phyloP scores from a whole-genome alignment of 768 basidiomycete genomes.

The Mycena leptocephala region DNA sequence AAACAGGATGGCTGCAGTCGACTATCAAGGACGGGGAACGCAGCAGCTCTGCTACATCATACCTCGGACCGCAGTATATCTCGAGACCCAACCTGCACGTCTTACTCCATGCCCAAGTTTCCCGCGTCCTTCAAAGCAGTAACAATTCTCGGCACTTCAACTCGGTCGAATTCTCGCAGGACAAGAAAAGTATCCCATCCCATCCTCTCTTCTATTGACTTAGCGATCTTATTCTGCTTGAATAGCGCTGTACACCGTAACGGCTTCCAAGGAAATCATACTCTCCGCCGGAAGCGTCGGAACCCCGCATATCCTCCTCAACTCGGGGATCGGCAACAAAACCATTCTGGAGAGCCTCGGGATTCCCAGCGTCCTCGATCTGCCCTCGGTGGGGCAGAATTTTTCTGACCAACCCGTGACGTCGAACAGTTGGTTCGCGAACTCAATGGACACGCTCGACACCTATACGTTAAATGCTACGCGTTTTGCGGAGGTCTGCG shows the following conservation, averaged over 20 bases:
- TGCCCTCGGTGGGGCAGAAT: not conserved
- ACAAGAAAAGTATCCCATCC: not conserved
- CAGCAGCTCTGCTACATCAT: no score
- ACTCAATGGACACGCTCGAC: not conserved
- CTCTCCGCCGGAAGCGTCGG: not conserved
- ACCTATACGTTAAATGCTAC: not conserved
- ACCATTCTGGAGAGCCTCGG: not conserved
- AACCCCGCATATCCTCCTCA: not conserved
- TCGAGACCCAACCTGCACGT: not conserved
- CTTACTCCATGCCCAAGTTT: not conserved
- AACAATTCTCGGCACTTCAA: not conserved
- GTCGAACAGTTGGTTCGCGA: not conserved
- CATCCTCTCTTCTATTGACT: not conserved
- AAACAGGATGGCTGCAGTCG: not conserved
- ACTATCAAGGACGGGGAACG: not conserved
- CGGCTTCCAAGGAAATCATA: not conserved
- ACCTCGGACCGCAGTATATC: not conserved
- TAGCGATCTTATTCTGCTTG: not conserved
- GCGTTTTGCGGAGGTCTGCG: not conserved
- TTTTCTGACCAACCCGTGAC: not conserved
- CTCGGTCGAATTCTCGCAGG: not conserved
- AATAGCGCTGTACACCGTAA: not conserved
- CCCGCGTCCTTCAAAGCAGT: not conserved
- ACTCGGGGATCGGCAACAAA: not conserved
- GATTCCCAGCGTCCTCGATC: not conserved